Percentiles rank a stretch among this genome's conserved stretches.
These are phyloP conservation scores for Ophiostoma montium DNA, from an alignment of 2,329 filamentous ascomycete species.

Conservation along the genomic window DNA sequence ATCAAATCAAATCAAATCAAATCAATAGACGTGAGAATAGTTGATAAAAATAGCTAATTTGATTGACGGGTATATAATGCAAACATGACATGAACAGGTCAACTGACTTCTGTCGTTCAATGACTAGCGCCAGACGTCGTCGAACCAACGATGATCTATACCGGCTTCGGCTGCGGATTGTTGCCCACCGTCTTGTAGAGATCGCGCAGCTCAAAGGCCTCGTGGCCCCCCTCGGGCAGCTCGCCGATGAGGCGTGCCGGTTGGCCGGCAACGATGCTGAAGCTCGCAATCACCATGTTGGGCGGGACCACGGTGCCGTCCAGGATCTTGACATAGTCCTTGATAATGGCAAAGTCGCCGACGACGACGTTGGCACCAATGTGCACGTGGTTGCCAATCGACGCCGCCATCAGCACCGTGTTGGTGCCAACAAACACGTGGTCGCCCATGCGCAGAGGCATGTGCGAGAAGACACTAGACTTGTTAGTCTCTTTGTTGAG, in stretches of 20 bases:
- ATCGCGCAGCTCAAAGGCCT: conserved; percentile 50
- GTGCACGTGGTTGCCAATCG: conserved; percentile 72
- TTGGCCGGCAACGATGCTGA: conserved; percentile 75
- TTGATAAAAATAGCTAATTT: no score
- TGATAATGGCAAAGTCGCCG: conserved; percentile 79
- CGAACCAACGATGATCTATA: no score
- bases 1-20: no score
- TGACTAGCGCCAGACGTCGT: no score
- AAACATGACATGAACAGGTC: no score
- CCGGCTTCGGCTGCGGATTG: conserved; percentile 26
- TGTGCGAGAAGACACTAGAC: conserved; percentile 52
- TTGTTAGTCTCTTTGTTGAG: background rate
- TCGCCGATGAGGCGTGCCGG: conserved; percentile 73
- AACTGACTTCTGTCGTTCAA: no score
- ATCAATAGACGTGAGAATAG: no score
- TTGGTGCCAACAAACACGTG: conserved; percentile 78
- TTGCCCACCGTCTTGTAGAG: conserved; percentile 52
- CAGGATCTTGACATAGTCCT: conserved; percentile 81
- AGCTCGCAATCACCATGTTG: conserved; percentile 85
- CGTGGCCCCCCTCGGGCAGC: conserved; percentile 55
- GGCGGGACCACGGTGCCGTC: conserved; percentile 73
- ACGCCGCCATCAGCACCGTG: conserved; percentile 68
- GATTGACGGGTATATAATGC: no score
- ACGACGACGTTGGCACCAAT: conserved; percentile 67
- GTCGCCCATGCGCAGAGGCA: conserved; percentile 83